Evolutionary conservation across 768 basidiomycete species (phyloP).

Genomic region (Leccinellum luteum): DNA sequence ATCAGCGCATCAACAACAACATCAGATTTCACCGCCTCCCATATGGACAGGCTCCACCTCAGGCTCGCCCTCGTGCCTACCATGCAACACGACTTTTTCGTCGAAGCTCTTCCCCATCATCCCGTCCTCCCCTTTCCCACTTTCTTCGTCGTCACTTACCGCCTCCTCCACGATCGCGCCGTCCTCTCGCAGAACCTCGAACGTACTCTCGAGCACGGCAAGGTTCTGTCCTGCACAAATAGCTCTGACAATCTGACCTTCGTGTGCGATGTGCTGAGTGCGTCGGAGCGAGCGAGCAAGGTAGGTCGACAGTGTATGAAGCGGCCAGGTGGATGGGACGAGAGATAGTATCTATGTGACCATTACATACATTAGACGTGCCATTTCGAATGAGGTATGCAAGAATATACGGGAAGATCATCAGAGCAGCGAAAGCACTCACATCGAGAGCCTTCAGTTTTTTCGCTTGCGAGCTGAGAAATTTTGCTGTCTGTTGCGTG

Average conservation of each 20-base stretch:
- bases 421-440: slow-evolving; percentile 27
- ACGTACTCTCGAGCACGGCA: slow-evolving; percentile 61
- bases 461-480: slow-evolving; percentile 78
- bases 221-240: slow-evolving; percentile 80
- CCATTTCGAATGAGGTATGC: neutral
- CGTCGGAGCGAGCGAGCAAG: slow-evolving; percentile 75
- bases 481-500: slow-evolving; percentile 55
- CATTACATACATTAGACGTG: neutral
- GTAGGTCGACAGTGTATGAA: slow-evolving; percentile 71
- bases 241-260: slow-evolving; percentile 75
- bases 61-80: slow-evolving; percentile 3
- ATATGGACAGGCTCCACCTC: slow-evolving; percentile 21
- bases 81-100: slow-evolving; percentile 42
- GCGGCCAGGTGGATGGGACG: slow-evolving; percentile 75
- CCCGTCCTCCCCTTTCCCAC: slow-evolving; percentile 10
- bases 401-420: neutral
- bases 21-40: slow-evolving; percentile 7
- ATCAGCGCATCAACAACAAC: neutral
- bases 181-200: slow-evolving; percentile 54
- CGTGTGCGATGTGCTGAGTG: slow-evolving; percentile 65
- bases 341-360: slow-evolving; percentile 54
- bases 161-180: slow-evolving; percentile 70
- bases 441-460: slow-evolving; percentile 80
- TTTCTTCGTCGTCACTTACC: slow-evolving; percentile 41
- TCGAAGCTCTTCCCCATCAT: slow-evolving; percentile 30